Evolutionary conservation across 805 yeast species (phyloP), one percentile per base, ranked within the genome.

Genomic region (Lachancea lanzarotensis): DNA sequence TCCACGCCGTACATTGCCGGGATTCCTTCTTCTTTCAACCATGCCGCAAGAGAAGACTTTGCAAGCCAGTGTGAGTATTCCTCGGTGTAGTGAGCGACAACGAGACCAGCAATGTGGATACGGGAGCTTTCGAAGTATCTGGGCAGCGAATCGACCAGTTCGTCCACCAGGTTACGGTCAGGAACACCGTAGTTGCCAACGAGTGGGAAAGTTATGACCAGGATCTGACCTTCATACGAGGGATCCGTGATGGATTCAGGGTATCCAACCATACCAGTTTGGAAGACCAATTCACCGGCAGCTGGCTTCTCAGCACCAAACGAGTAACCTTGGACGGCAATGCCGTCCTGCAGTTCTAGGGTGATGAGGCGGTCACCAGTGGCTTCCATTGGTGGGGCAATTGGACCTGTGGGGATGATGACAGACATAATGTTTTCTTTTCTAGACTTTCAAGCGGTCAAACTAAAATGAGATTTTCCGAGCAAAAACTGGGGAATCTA

Each of bases 141-240:
- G 60, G 98, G 98, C 52, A 93, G 67, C 45, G 76, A 74, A 38
- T 82, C 79, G 43, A 83, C 79, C 52, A 82, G 71, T 45, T 84
- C 95, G 61, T 87, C 95, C 65, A 73, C 74, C 60, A 76, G 70
- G 50, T 78, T 72, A 58, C 91, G 82, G 67, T 88, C 95, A 50
- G 99, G 98, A 45, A 93, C 98, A 80, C 98, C 98, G 69, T 93
- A 93, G 74, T 93, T 93, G 66, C 98, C 98, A 42, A 93, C 95
- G 58, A 93, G 75, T 22, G 98, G 98, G 68, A 82, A 93, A 44
- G 98, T 93, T 68, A 93, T 85, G 52, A 93, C 97, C 65, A 93
- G 73, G 62, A 93, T 91, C 71, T 93, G 98, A 52, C 98, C 98
- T 63, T 86, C 90, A 69, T 93, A 93, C 37, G 98, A 93, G 49